Base-by-base conservation (phyloP, 257 asterid genomes). In the Schizonepeta tenuifolia region DNA sequence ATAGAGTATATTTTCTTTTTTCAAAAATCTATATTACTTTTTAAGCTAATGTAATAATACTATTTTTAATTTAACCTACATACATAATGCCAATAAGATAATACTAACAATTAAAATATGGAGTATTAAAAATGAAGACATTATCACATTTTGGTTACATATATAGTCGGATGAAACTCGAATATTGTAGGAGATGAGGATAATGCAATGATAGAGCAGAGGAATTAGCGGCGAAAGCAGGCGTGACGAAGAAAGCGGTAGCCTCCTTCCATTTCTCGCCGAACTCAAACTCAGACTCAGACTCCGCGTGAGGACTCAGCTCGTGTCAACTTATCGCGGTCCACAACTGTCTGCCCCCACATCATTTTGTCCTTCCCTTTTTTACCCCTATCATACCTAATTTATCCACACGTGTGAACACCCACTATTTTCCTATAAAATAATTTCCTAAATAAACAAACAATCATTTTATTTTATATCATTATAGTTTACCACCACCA, bases 171-270 rank as follows among this genome's bases (percentile, higher is more conserved):
- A 43, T 6, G 4, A 10, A 11, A 43, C 5, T 10, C n/a, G 53
- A 46, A 50, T 1, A 0, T n/a, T n/a, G n/a, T n/a, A n/a, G n/a
- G n/a, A n/a, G n/a, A n/a, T n/a, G n/a, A n/a, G n/a, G n/a, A 51
- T 4, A 0, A 17, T 1, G 4, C 1, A 51, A 17, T 0, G 18
- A 50, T 7, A 24, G 43, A 5, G 62, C 11, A 41, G 2, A 11
- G 3, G 68, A 28, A 57, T 33, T 18, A 31, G 24, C 65, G 15
- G 46, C 21, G 79, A 69, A 69, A 9, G 18, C 51, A 9, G 43
- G 0, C 49, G 60, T 53, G 82, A 77, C 31, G 26, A 36, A 65
- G 72, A 60, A 35, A 77, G 38, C 4, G 54, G 80, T 51, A 74
- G 38, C 56, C 38, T 72, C 75, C 68, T 54, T 21, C 49, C 31